Evolutionary conservation across 208 protist genomes (phyloP).

Genomic region (Leishmania guyanensis): DNA sequence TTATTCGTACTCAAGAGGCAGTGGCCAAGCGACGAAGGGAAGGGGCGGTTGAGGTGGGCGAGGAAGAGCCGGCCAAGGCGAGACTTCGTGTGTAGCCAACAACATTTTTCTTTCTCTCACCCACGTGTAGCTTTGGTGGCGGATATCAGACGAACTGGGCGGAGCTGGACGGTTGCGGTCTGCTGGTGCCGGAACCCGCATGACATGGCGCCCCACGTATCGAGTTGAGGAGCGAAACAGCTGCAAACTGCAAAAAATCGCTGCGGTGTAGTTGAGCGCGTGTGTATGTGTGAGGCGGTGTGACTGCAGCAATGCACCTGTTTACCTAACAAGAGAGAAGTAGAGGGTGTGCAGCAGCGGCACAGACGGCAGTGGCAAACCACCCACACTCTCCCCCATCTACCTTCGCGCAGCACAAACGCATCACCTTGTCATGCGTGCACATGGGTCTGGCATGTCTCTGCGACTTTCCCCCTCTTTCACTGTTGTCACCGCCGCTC

Average conservation of each 20-base stretch:
- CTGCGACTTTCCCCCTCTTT: no score
- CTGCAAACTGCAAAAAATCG: neutral
- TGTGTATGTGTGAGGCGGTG: neutral
- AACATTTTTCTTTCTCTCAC: neutral
- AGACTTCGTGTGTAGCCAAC: neutral
- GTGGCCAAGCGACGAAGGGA: neutral
- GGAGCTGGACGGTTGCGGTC: neutral
- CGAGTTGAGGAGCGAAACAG: neutral
- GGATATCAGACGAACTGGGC: neutral
- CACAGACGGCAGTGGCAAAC: neutral
- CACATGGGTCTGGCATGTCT: neutral
- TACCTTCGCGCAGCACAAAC: neutral
- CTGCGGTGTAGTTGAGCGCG: neutral
- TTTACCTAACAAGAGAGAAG: neutral
- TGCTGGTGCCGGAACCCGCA: neutral
- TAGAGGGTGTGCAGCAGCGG: neutral
- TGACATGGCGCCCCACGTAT: neutral
- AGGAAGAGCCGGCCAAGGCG: constrained; percentile 4
- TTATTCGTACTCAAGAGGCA: constrained; percentile 7
- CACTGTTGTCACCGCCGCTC: neutral
- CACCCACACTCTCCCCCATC: neutral
- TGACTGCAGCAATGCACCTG: no score
- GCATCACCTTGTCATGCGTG: neutral
- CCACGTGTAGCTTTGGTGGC: neutral
- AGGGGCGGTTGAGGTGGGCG: neutral